A percentile compares a stretch with the other conserved stretches of the same genome.
Evolutionary conservation across 2,329 filamentous ascomycete species (phyloP).

Genomic region (Fusarium nematophilum): DNA sequence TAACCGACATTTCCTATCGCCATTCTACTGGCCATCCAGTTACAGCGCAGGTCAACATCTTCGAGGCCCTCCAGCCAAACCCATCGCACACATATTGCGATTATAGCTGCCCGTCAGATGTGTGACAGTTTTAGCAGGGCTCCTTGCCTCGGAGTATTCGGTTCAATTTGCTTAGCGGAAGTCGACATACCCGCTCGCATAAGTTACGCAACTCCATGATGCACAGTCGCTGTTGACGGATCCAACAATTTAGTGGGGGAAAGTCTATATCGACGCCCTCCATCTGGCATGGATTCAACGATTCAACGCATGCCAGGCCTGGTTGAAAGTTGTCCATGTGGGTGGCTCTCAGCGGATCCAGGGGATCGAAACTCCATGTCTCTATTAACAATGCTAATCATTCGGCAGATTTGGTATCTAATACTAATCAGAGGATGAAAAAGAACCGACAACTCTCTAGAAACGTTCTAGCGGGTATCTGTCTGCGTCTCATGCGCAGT

Average conservation of each 20-base stretch:
- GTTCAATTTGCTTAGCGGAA: no score
- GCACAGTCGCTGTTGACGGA: neutral
- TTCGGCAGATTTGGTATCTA: slow-evolving; percentile 28
- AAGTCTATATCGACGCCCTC: neutral
- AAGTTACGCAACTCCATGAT: neutral
- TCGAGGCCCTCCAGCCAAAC: no score
- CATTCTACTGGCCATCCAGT: no score
- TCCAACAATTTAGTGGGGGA: neutral
- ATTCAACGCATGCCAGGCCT: neutral
- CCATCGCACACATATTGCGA: no score
- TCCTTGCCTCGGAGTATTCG: no score
- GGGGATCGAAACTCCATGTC: neutral
- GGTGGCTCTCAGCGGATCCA: neutral
- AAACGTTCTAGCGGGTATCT: slow-evolving; percentile 42
- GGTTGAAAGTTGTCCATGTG: neutral
- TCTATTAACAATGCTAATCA: slow-evolving; percentile 10
- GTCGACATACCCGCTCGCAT: neutral
- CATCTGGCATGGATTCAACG: neutral
- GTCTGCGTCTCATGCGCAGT: slow-evolving; percentile 22
- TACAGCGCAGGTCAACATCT: no score
- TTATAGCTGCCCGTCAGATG: no score
- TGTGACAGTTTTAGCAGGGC: no score
- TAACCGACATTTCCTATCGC: no score
- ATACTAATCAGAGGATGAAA: slow-evolving; percentile 18
- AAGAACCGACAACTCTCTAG: slow-evolving; percentile 26